Evolutionary conservation across 345 rosid species (phyloP), one percentile per base, ranked within the genome.

Genomic region (Populus alba): DNA sequence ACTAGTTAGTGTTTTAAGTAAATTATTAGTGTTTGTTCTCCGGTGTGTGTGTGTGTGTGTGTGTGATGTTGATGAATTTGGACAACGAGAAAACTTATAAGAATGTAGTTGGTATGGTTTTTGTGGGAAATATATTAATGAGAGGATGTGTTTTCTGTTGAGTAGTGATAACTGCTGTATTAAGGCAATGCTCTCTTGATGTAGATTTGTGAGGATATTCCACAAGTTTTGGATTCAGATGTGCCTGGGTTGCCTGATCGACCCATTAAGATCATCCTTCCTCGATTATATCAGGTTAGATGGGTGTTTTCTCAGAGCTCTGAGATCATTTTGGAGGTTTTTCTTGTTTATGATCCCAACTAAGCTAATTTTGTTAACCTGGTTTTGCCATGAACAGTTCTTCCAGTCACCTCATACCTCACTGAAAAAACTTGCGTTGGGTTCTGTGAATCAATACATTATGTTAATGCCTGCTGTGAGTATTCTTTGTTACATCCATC

Each of bases 401-500:
- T 96, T 96, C 81, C 95, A 88, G 84, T 96, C 99, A 17, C 91
- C 97, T 15, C 97, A 94, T 83, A 63, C 93, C 74, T 86, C 94
- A 25, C 80, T 96, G 76, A 91, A 93, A 85, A 96, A 90, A 87
- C 92, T 91, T 77, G 89, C 99, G 65, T 75, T 96, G 86, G 91
- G 91, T 79, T 94, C 93, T 66, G 91, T 96, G 80, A 94, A 96
- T 84, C 93, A 94, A 72, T 96, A 85, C 82, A 85, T 96, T 72
- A 91, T 92, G 89, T 79, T 91, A 85, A 94, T 96, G 99, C 99
- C 99, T 73, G 88, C 97, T 71, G 99, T 94, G 85, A 91, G 98
- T 90, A 77, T 79, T 62, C 16, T 66, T 59, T 76, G 69, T 70
- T 45, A 37, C 73, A 65, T 73, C 63, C 62, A 10, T 59, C 70